Conservation (phyloP, 169 alveolate species). For the Plasmodium ovale region DNA sequence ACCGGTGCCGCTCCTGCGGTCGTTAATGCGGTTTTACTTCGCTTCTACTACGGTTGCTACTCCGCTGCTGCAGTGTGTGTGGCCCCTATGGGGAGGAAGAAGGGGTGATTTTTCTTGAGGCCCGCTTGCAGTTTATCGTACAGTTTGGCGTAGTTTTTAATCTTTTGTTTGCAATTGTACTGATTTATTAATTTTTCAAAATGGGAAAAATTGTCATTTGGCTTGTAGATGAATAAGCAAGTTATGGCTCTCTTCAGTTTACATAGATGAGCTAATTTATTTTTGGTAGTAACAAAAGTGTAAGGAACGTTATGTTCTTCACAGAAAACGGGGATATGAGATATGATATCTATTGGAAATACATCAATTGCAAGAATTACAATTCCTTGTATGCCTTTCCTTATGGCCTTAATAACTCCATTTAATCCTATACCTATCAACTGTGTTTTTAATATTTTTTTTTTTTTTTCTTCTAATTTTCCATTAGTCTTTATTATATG, state of each 20-base stretch:
- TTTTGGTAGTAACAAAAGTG: constrained; percentile 93
- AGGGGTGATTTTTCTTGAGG: constrained; percentile 81
- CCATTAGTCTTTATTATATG: constrained; percentile 55
- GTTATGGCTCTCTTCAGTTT: constrained; percentile 96
- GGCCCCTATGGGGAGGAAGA: too few relatives aligned
- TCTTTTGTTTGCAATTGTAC: constrained; percentile 32
- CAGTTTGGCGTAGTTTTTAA: constrained; percentile 78
- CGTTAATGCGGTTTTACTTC: too few relatives aligned
- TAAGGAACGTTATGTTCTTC: constrained; percentile 94
- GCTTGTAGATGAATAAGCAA: constrained; percentile 90
- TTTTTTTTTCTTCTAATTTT: constrained; percentile 18
- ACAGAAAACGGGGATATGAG: constrained; percentile 96
- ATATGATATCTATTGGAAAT: constrained; percentile 95
- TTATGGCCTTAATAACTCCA: constrained; percentile 95
- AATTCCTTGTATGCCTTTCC: constrained; percentile 93
- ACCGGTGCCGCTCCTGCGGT: too few relatives aligned
- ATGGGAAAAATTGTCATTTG: constrained; percentile 76
- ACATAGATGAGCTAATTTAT: constrained; percentile 94
- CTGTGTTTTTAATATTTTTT: constrained; percentile 53
- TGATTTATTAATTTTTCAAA: constrained; percentile 44
- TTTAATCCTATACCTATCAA: constrained; percentile 90
- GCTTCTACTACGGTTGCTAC: too few relatives aligned
- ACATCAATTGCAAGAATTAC: constrained; percentile 96
- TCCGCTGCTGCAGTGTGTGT: too few relatives aligned
- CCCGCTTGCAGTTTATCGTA: constrained; percentile 79